Evolutionary conservation across 2,329 filamentous ascomycete genomes (phyloP).

Genomic region (Nemania sp.): DNA sequence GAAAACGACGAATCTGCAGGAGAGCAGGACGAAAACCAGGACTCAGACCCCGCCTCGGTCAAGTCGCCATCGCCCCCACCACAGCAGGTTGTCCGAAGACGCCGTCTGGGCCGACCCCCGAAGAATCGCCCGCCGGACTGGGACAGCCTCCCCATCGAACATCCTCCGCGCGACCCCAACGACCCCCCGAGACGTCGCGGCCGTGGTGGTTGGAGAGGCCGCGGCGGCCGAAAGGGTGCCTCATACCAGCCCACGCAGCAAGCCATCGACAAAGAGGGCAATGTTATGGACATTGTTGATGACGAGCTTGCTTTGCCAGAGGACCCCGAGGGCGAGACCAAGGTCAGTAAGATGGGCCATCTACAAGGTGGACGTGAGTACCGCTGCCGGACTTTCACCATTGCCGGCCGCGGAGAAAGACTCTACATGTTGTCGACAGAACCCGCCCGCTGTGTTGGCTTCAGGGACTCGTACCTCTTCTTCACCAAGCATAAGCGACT

Average conservation of each 20-base stretch:
- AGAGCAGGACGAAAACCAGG: conserved; percentile 51
- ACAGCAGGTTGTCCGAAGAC: conserved; percentile 75
- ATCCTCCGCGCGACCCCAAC: conserved; percentile 65
- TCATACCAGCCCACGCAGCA: conserved; percentile 83
- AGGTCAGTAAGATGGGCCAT: conserved; percentile 90
- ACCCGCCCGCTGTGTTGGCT: conserved; percentile 94
- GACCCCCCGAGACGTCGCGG: conserved; percentile 72
- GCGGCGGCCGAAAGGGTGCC: conserved; percentile 75
- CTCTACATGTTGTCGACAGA: conserved; percentile 99
- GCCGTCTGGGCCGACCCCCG: conserved; percentile 85
- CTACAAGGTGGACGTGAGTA: conserved; percentile 89
- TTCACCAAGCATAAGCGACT: conserved; percentile 98
- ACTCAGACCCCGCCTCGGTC: conserved; percentile 54
- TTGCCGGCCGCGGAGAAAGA: conserved; percentile 82
- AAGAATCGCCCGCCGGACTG: conserved; percentile 87
- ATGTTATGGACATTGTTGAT: conserved; percentile 87
- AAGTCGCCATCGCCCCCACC: conserved; percentile 69
- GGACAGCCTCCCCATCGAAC: conserved; percentile 70
- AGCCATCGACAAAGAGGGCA: conserved; percentile 93
- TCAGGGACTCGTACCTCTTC: conserved; percentile 97
- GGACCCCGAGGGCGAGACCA: conserved; percentile 88
- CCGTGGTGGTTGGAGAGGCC: conserved; percentile 77
- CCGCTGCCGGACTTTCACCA: conserved; percentile 93
- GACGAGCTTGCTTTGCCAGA: conserved; percentile 92
- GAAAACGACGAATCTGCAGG: conserved; percentile 55